Conservation (phyloP, 331 rosid species). For the Spiraea crenata region DNA sequence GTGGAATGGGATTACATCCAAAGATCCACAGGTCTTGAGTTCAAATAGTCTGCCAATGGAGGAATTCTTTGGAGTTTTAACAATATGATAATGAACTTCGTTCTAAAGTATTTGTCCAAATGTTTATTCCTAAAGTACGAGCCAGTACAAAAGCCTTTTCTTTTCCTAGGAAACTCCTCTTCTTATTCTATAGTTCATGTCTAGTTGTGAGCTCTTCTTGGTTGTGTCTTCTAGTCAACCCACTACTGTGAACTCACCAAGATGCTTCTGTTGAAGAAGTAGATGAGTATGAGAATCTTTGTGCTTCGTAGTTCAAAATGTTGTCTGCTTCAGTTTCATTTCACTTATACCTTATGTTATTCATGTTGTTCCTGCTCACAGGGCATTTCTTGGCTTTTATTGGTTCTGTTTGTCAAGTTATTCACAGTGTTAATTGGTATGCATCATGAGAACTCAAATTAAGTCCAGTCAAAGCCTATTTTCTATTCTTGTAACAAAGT, state of each 20-base stretch:
- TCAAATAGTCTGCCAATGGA: not conserved
- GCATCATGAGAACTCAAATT: not conserved
- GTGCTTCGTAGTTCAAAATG: not conserved
- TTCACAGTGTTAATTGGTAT: not conserved
- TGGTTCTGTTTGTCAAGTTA: not conserved
- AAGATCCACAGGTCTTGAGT: not conserved
- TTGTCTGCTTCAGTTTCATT: conserved; percentile 1
- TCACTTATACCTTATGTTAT: not conserved
- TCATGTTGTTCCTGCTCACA: not conserved
- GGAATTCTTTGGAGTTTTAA: not conserved
- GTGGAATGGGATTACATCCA: not conserved
- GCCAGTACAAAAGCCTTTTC: not conserved
- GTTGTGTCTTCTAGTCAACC: not conserved
- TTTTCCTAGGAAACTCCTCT: not conserved
- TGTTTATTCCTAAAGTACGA: not conserved
- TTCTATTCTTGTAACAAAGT: not conserved
- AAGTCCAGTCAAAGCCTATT: not conserved
- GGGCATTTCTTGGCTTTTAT: not conserved
- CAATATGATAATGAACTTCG: too few species aligned
- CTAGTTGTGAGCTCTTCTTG: not conserved
- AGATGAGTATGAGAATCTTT: not conserved
- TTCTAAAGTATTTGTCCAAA: not conserved
- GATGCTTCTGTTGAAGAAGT: not conserved
- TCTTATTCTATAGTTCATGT: not conserved
- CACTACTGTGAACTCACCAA: not conserved